phyloP scores from a whole-genome alignment of 148 eudicot genomes.

The Dianthus caryophyllus region DNA sequence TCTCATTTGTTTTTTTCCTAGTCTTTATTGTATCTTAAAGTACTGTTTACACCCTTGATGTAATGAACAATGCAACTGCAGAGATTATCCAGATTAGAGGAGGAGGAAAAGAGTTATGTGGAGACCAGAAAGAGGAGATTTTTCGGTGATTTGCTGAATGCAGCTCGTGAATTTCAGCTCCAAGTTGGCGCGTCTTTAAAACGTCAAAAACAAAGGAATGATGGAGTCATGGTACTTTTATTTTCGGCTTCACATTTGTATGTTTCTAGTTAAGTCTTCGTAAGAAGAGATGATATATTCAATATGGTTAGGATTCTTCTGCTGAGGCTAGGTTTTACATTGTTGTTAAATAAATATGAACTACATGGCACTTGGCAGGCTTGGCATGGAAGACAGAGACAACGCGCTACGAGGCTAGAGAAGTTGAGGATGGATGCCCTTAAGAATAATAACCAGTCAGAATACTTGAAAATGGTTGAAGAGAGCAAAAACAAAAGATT shows the following conservation, averaged over 20 bases:
- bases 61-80: slow-evolving; percentile 36
- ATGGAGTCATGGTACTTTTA: slow-evolving; percentile 67
- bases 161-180: slow-evolving; percentile 80
- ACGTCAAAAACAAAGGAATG: slow-evolving; percentile 92
- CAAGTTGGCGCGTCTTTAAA: slow-evolving; percentile 73
- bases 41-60: slow-evolving; percentile 19
- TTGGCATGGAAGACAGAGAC: slow-evolving; percentile 98
- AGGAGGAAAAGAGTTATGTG: slow-evolving; percentile 75
- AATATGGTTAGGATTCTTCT: neutral
- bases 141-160: slow-evolving; percentile 84
- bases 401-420: slow-evolving; percentile 83
- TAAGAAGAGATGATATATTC: too few species aligned
- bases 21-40: slow-evolving; percentile 2
- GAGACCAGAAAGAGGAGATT: slow-evolving; percentile 81
- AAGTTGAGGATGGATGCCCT: slow-evolving; percentile 88
- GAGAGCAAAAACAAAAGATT: slow-evolving; percentile 96
- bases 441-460: slow-evolving; percentile 81
- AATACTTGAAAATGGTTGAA: slow-evolving; percentile 97
- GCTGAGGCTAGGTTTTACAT: neutral
- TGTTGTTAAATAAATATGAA: slow-evolving; percentile 9
- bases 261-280: slow-evolving; percentile 6
- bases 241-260: slow-evolving; percentile 11
- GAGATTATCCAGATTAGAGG: slow-evolving; percentile 83
- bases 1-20: too few species aligned
- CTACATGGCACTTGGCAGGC: slow-evolving; percentile 38